Base-by-base conservation (phyloP, 2,329 filamentous ascomycete genomes). In the Alternaria burnsii region DNA sequence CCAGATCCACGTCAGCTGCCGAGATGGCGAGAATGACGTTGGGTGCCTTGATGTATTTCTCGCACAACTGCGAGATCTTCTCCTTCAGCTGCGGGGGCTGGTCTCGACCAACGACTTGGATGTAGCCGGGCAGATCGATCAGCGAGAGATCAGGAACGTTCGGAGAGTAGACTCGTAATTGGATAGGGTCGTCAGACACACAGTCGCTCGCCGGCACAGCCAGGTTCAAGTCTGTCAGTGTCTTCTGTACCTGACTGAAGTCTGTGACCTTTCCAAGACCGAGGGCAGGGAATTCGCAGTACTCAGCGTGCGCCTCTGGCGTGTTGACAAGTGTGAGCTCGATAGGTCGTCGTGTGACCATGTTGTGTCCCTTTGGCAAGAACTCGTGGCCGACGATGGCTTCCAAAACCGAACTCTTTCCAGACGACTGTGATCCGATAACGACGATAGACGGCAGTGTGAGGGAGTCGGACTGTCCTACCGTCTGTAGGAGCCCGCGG, bases 371-470 rank as follows among this genome's bases (percentile, higher is more conserved):
- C 79, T 99, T 99, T 6, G 95, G 96, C 46, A 99, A 82, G 69
- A 99, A 99, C 72, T 99, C 95, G 74, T 99, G 95, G 5, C 95
- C 96, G 55, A 99, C 96, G 62, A 99, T 97, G 20, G 95, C 92
- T 78, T 99, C 95, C 48, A 99, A 79, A 1, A 99, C 95, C 1
- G 95, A 99, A 74, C 94, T 98, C 82, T 99, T 99, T 41, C 95
- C 95, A 0, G 95, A 98, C 0, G 95, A 99, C 77, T 99, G 95
- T 2, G 95, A 99, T 24, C 95, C 95, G 70, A 99, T 97, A 38
- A 99, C 95, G n/a, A 99, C 95, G 59, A 99, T 99, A 0, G 96
- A 98, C 0, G 95, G 95, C 22, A 99, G 82, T 1, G 91, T 94
- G 65, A 99, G 83, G 3, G 92, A 88, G 66, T 91, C 93, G 0